A percentile compares a stretch with the other conserved stretches of the same genome.
Evolutionary conservation across 1,284 basidiomycete species (phyloP).

Genomic region (Microbotryum scabiosae): DNA sequence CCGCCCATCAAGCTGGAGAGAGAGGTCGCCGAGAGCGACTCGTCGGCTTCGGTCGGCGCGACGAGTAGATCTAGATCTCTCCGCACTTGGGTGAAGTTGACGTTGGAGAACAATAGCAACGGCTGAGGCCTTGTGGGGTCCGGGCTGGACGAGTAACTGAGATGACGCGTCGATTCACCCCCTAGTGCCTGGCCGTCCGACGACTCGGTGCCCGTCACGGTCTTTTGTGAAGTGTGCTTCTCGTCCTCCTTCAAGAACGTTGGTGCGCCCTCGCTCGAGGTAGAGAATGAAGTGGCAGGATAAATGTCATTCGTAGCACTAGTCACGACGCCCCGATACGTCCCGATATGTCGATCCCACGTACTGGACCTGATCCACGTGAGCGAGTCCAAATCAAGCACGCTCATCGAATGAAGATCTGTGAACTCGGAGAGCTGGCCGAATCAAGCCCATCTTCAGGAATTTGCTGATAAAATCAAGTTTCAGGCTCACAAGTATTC

Average conservation of each 20-base stretch:
- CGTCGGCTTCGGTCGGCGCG: slow-evolving; percentile 48
- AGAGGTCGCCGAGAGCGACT: slow-evolving; percentile 57
- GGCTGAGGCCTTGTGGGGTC: slow-evolving; percentile 39
- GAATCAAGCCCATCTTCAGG: not conserved
- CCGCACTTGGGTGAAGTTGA: slow-evolving; percentile 66
- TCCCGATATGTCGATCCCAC: slow-evolving; percentile 82
- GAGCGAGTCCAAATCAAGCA: slow-evolving; percentile 64
- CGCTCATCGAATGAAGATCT: slow-evolving; percentile 79
- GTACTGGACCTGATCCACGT: slow-evolving; percentile 69
- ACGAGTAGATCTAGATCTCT: slow-evolving; percentile 82
- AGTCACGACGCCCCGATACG: slow-evolving; percentile 81
- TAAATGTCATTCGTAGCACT: slow-evolving; percentile 41
- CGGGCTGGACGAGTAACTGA: slow-evolving; percentile 9
- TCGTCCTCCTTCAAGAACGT: slow-evolving; percentile 2
- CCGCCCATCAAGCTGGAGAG: slow-evolving; percentile 65
- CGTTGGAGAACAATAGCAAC: slow-evolving; percentile 68
- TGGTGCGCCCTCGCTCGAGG: not conserved
- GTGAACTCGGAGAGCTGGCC: not conserved
- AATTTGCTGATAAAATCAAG: slow-evolving; percentile 12
- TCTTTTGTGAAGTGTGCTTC: not conserved
- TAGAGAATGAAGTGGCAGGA: slow-evolving; percentile 59
- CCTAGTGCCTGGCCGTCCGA: slow-evolving; percentile 24
- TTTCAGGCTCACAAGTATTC: slow-evolving; percentile 38
- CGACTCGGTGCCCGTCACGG: not conserved
- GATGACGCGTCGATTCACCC: slow-evolving; percentile 9